Conservation (phyloP, 2,329 filamentous ascomycete species). For the Remersonia thermophila region DNA sequence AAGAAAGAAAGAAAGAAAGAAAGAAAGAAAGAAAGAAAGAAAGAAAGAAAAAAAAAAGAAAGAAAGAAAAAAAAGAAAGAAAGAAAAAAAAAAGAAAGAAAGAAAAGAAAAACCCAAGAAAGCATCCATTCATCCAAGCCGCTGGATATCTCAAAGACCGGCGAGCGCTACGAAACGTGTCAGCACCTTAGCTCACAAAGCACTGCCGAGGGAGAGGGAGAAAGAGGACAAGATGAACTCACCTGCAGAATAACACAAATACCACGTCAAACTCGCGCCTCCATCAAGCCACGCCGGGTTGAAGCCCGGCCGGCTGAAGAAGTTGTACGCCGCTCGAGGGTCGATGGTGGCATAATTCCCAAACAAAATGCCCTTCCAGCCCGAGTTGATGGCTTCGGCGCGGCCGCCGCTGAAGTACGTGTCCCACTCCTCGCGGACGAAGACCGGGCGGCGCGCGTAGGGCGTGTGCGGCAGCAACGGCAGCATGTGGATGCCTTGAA, state of each 20-base stretch:
- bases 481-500: slow-evolving; percentile 74
- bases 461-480: slow-evolving; percentile 58
- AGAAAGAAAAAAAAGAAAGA: too few relatives aligned
- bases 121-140: too few relatives aligned
- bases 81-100: too few relatives aligned
- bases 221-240: too few relatives aligned
- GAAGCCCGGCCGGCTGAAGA: slow-evolving; percentile 58
- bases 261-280: slow-evolving; percentile 76
- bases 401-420: slow-evolving; percentile 60
- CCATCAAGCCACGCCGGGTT: slow-evolving; percentile 62
- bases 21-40: too few relatives aligned
- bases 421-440: slow-evolving; percentile 75
- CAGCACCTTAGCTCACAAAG: too few relatives aligned
- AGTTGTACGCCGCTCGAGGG: slow-evolving; percentile 55
- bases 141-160: too few relatives aligned
- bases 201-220: too few relatives aligned
- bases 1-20: too few relatives aligned
- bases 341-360: slow-evolving; percentile 72
- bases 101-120: too few relatives aligned
- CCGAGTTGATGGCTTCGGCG: slow-evolving; percentile 52
- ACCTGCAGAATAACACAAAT: slow-evolving; percentile 67
- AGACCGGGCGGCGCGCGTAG: slow-evolving; percentile 52
- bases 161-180: too few relatives aligned
- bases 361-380: slow-evolving; percentile 78
- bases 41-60: too few relatives aligned